These are phyloP conservation scores for Dioszegia hungarica DNA, from an alignment of 768 basidiomycete species.

Conservation along the genomic window DNA sequence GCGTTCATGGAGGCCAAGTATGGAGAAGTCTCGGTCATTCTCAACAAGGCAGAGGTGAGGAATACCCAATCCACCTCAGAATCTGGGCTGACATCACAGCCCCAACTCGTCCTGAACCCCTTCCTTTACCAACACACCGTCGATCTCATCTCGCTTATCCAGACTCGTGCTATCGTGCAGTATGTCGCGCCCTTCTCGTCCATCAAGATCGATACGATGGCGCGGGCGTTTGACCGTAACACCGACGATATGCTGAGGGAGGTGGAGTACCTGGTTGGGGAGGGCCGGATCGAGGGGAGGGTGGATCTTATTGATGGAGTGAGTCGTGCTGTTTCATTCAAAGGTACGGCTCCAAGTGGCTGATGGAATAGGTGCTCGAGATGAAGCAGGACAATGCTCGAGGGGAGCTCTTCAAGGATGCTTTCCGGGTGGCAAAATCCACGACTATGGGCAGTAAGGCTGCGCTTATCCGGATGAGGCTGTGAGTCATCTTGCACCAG, in stretches of 20 bases:
- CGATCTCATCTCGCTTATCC: conserved; percentile 64
- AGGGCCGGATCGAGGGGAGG: conserved; percentile 70
- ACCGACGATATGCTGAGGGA: conserved; percentile 66
- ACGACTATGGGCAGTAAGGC: conserved; percentile 72
- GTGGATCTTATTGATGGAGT: conserved; percentile 90
- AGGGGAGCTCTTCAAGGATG: conserved; percentile 67
- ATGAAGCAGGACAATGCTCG: conserved; percentile 76
- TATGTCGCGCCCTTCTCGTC: conserved; percentile 89
- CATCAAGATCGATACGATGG: conserved; percentile 78
- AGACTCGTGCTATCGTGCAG: conserved; percentile 70
- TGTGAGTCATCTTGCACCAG: too few relatives aligned
- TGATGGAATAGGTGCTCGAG: conserved; percentile 75
- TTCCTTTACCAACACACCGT: conserved; percentile 67
- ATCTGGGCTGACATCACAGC: conserved; percentile 51
- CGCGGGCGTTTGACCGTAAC: conserved; percentile 75
- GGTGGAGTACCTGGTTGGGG: conserved; percentile 72
- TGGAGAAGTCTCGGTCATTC: conserved; percentile 69
- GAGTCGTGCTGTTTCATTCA: conserved; percentile 4
- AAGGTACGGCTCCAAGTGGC: too few relatives aligned
- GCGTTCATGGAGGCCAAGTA: conserved; percentile 83
- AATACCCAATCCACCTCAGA: background rate
- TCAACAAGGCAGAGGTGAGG: conserved; percentile 66
- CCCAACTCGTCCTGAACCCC: conserved; percentile 70
- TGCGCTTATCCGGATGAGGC: conserved; percentile 70
- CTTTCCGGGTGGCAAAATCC: conserved; percentile 66